Conservation (phyloP, 139 green algal genomes). For the Bryopsis sp. region DNA sequence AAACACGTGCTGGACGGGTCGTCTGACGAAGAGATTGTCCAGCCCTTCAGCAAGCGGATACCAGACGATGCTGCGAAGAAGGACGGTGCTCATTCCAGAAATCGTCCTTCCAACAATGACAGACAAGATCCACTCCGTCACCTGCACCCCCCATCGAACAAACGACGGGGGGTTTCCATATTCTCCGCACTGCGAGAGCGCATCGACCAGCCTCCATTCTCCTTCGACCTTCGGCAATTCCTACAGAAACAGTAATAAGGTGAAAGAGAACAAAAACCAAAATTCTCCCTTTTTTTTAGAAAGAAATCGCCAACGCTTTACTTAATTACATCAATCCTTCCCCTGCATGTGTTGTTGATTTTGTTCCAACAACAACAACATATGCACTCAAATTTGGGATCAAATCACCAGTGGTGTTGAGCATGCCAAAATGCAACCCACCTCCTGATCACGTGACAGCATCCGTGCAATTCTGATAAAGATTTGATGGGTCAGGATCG, state of each 20-base stretch:
- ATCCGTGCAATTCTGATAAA: not conserved
- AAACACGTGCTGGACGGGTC: not conserved
- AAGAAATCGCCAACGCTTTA: no score
- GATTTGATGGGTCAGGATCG: slow-evolving; percentile 5
- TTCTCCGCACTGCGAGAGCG: not conserved
- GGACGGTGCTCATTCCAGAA: not conserved
- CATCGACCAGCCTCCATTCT: not conserved
- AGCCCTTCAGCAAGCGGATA: not conserved
- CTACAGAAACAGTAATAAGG: not conserved
- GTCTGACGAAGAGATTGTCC: not conserved
- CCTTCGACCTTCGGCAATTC: not conserved
- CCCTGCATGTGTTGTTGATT: no score
- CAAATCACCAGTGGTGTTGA: no score
- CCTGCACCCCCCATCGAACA: slow-evolving; percentile 4
- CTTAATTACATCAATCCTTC: no score
- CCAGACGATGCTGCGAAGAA: not conserved
- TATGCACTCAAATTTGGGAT: no score
- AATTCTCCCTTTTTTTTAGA: no score
- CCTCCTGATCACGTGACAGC: no score
- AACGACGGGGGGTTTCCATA: slow-evolving; percentile 14
- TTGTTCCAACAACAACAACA: no score
- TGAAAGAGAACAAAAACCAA: no score
- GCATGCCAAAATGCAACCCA: no score
- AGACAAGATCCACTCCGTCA: slow-evolving; percentile 11
- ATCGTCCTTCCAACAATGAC: slow-evolving; percentile 6